Evolutionary conservation across 177 flowering plant species (phyloP), one percentile per base, ranked within the genome.

Genomic region (Vitis hybrid): DNA sequence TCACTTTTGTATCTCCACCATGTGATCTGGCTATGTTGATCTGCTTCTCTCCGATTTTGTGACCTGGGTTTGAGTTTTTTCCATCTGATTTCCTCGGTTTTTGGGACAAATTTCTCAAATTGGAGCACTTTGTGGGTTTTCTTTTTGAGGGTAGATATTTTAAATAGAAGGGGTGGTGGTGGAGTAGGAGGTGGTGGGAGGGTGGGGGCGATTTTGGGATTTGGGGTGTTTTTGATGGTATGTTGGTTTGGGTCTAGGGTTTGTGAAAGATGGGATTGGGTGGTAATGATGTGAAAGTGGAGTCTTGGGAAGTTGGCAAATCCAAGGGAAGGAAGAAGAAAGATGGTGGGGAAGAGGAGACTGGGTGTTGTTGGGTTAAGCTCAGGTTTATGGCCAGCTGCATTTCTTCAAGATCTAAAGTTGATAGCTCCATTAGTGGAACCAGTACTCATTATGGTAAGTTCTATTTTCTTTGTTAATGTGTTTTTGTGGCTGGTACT

Each of bases 361-460:
- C 71, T 71, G 88, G 90, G 19, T 87, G 90, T 68, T 87, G 90
- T 68, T 87, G 90, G 86, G 29, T 73, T 57, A 74, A 68, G 79
- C 67, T 77, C 65, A 80, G 82, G 76, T 78, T 76, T 65, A 71
- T 80, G 61, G 78, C 82, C 7, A 77, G 86, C 80, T 86, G 88
- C 84, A 76, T 86, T 71, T 79, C 87, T 82, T 86, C 92, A 68
- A 88, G 86, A 88, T 85, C 92, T 77, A 85, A 88, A 78, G 92
- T 86, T 69, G 92, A 88, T 75, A 83, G 71, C 76, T 86, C 92
- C 39, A 62, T 88, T 16, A 85, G 87, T 79, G 86, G 88, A 65
- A 81, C 81, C 66, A 75, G 84, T 65, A 71, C 84, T 61, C 77
- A 76, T 64, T 78, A 34, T 68, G 87, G 89, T 81, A 79, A 76